phyloP scores from a whole-genome alignment of 176 grass and related monocot genomes.

The Triticum turgidum region DNA sequence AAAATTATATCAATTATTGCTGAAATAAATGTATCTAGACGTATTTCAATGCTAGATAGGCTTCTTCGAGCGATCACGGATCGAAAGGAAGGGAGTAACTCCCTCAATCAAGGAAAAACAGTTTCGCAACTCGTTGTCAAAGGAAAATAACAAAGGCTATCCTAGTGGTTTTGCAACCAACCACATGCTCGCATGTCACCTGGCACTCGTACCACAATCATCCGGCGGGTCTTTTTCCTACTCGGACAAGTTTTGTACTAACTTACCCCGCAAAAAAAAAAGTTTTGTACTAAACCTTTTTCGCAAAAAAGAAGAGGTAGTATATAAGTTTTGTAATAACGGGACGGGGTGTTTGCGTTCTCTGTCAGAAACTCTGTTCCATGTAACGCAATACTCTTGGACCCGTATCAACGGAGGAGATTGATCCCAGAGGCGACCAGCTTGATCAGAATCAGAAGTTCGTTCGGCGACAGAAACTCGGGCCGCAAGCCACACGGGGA shows the following conservation, averaged over 20 bases:
- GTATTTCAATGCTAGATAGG: too few relatives aligned
- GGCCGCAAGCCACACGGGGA: constrained; percentile 1
- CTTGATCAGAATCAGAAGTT: not conserved
- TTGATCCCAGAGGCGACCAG: not conserved
- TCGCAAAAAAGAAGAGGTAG: too few relatives aligned
- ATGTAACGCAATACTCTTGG: not conserved
- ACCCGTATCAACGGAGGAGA: not conserved
- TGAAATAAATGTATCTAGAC: too few relatives aligned
- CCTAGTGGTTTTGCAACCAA: not conserved
- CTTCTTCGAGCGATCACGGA: too few relatives aligned
- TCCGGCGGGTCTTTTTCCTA: not conserved
- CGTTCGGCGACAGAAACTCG: not conserved
- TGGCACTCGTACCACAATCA: not conserved
- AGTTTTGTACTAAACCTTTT: not conserved
- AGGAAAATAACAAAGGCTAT: not conserved
- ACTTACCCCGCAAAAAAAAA: too few relatives aligned
- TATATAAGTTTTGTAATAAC: not conserved
- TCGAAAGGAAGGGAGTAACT: too few relatives aligned
- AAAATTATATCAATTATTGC: too few relatives aligned
- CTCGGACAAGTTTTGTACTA: not conserved
- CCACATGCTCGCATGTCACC: not conserved
- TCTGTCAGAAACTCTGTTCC: not conserved
- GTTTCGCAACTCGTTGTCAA: not conserved
- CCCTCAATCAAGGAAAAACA: too few relatives aligned
- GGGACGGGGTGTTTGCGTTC: too few relatives aligned